Percentiles rank a stretch among this genome's conserved stretches.
These are phyloP conservation scores for Thuidium tamariscinum DNA, from an alignment of 225 moss, liverwort and hornwort genomes.

Conservation along the genomic window DNA sequence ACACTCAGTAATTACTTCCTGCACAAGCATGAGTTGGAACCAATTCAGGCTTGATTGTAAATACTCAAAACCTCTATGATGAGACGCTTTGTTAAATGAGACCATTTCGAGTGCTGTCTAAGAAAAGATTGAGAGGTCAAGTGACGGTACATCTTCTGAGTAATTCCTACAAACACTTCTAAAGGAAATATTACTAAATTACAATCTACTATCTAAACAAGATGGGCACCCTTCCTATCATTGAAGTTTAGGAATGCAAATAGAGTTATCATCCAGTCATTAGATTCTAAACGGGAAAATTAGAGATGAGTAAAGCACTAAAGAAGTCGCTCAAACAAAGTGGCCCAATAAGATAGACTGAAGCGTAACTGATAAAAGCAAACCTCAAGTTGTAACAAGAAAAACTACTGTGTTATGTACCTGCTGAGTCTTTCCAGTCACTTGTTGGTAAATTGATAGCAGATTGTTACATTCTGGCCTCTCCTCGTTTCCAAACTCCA, in stretches of 20 bases:
- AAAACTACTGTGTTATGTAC: slow-evolving; percentile 2
- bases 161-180: neutral
- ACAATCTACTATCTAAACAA: neutral
- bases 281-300: neutral
- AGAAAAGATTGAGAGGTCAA: neutral
- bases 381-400: neutral
- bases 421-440: slow-evolving; percentile 74
- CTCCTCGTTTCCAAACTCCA: slow-evolving; percentile 79
- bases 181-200: neutral
- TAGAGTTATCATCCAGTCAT: neutral
- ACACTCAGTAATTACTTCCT: slow-evolving; percentile 81
- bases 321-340: neutral
- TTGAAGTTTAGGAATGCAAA: neutral
- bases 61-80: neutral
- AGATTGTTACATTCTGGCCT: slow-evolving; percentile 94
- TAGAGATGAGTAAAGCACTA: neutral
- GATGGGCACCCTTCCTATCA: neutral
- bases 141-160: neutral
- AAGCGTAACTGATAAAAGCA: neutral
- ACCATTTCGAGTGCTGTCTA: neutral
- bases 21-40: slow-evolving; percentile 1
- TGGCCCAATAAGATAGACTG: neutral
- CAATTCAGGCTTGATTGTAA: neutral
- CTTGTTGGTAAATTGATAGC: slow-evolving; percentile 72
- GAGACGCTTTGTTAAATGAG: neutral